phyloP scores from a whole-genome alignment of 805 yeast genomes.

The Cyberlindnera maclurae region DNA sequence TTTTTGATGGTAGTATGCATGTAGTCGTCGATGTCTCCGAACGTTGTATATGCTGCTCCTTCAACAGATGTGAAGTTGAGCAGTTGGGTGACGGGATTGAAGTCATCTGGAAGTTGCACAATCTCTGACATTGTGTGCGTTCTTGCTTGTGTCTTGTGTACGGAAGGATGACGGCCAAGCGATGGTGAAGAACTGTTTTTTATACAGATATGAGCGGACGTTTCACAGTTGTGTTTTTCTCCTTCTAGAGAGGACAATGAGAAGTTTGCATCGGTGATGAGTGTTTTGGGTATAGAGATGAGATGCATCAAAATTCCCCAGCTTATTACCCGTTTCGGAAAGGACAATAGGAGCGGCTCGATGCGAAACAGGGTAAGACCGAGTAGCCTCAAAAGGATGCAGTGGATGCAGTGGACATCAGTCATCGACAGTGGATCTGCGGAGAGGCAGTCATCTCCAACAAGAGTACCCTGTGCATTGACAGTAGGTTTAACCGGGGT shows the following conservation, averaged over 20 bases:
- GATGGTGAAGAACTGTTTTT: not conserved
- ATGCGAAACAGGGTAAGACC: not conserved
- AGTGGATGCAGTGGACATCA: too few species aligned
- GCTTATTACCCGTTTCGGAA: constrained; percentile 5
- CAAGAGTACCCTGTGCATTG: too few species aligned
- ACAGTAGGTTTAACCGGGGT: too few species aligned
- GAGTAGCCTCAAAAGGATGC: not conserved
- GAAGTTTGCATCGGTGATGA: too few species aligned
- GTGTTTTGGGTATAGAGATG: not conserved
- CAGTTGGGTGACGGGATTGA: constrained; percentile 21
- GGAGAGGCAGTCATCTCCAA: too few species aligned
- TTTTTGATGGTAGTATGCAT: constrained; percentile 28
- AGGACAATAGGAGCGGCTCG: constrained; percentile 4
- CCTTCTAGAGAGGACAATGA: too few species aligned
- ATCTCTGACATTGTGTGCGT: constrained; percentile 6
- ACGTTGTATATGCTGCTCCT: constrained; percentile 33
- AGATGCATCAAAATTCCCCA: not conserved
- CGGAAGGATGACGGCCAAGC: not conserved
- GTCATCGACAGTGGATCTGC: too few species aligned
- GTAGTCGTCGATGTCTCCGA: constrained; percentile 35
- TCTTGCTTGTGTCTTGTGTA: not conserved
- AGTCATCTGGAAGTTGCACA: constrained; percentile 9
- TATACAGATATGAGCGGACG: not conserved
- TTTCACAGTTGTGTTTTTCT: not conserved
- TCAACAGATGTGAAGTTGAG: constrained; percentile 36